Base-by-base conservation (phyloP, 208 protist species). In the Crithidia thermophila region DNA sequence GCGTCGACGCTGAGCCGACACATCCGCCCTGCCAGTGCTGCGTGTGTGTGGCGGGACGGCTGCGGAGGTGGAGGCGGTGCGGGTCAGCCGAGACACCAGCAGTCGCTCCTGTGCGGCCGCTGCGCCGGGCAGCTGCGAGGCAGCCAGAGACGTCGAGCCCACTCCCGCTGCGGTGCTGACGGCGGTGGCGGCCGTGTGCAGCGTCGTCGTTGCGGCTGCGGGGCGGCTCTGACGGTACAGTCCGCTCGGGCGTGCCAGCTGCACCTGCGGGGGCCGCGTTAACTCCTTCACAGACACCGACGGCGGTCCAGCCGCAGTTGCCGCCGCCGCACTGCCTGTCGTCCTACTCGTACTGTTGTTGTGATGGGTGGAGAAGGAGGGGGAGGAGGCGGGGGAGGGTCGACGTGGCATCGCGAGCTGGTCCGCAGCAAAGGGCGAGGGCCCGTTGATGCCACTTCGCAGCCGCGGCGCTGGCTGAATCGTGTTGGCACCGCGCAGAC, bases 361-460 rank as follows among this genome's bases (percentile, higher is more conserved):
- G 1, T 20, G 16, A 45, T 42, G 16, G 51, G 18, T 14, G 43
- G 46, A 7, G 36, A 37, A 14, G 7, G 23, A 11, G n/a, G 16
- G 36, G 18, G 55, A 8, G 7, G 14, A 16, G 36, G 18, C 23
- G 9, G 21, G 37, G 4, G 39, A 43, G 6, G 45, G 46, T 7
- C 57, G 56, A 8, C 67, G 67, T 52, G 58, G 67, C 67, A 73
- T 65, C 36, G 40, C 58, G 20, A 73, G 67, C 40, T 61, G 57
- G 16, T 60, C 58, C 20, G 40, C 67, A 8, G 67, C 31, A 25
- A 67, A 73, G 5, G 67, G 67, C 10, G 67, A 73, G 3, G 57
- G 57, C 0, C 37, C 67, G 14, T n/a, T 23, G 8, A 14, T 14
- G 16, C 36, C 59, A 39, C 43, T 46, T 37, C 58, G 45, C 21